A percentile compares a stretch with the other conserved stretches of the same genome.
These are phyloP conservation scores for Penicillium coffeae DNA, from an alignment of 495 filamentous ascomycete genomes.

Conservation along the genomic window DNA sequence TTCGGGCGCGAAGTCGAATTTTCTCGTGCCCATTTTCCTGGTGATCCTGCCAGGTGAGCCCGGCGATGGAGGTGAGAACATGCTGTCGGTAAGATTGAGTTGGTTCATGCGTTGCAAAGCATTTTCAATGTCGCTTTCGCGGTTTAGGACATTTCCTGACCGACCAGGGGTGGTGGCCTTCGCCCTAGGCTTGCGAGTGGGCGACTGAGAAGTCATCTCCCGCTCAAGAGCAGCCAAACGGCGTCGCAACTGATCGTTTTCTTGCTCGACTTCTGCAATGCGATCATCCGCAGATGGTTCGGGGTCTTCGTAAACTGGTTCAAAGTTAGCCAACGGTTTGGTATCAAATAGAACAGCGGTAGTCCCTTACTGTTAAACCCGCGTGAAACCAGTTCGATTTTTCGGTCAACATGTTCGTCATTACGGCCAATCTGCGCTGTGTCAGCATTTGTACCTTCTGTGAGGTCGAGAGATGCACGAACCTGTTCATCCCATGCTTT, in stretches of 20 bases:
- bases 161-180: constrained; percentile 24
- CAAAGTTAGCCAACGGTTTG: constrained; percentile 9
- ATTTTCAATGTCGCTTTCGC: constrained; percentile 43
- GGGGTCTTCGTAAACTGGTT: constrained; percentile 50
- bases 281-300: constrained; percentile 28
- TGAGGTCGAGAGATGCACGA: constrained; percentile 19
- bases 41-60: constrained; percentile 41
- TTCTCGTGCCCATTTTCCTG: constrained; percentile 51
- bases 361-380: constrained; percentile 53
- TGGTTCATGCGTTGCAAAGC: constrained; percentile 43
- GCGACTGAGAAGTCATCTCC: constrained; percentile 42
- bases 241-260: constrained; percentile 46
- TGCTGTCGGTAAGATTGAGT: constrained; percentile 38
- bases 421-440: constrained; percentile 46
- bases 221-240: constrained; percentile 45
- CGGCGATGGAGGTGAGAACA: constrained; percentile 30
- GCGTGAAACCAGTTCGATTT: constrained; percentile 79
- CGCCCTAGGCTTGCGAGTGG: constrained; percentile 39
- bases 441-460: constrained; percentile 9
- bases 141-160: constrained; percentile 28
- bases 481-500: constrained; percentile 70
- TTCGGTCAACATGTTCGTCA: constrained; percentile 83
- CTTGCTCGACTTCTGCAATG: constrained; percentile 41
- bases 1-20: constrained; percentile 55
- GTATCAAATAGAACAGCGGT: too few species aligned